Evolutionary conservation across 1,139 yeast genomes (phyloP).

Genomic region (Groenewaldozyma auringiensis): DNA sequence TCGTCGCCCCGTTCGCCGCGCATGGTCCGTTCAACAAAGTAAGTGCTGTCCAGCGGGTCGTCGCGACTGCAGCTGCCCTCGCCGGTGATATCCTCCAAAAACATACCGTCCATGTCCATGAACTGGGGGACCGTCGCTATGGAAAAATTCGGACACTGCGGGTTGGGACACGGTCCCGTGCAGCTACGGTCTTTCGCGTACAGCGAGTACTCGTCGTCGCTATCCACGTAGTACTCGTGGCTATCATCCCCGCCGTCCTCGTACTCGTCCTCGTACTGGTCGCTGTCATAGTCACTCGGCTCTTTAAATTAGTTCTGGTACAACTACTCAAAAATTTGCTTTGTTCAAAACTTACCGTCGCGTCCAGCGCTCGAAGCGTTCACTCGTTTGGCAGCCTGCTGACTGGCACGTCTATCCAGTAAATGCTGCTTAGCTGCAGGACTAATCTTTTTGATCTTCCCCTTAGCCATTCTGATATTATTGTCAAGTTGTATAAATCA

Average conservation of each 20-base stretch:
- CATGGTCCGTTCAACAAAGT: no score
- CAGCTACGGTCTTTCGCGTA: not conserved
- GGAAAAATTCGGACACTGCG: not conserved
- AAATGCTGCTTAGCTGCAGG: not conserved
- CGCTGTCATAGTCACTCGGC: not conserved
- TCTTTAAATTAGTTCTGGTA: no score
- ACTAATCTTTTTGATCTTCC: not conserved
- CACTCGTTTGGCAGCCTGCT: not conserved
- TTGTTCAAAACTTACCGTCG: no score
- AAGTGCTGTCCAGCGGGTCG: no score
- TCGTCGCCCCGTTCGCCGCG: not conserved
- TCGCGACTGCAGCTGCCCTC: no score
- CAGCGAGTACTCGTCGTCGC: not conserved
- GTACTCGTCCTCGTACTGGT: not conserved
- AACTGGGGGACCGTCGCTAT: not conserved
- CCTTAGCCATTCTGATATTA: not conserved
- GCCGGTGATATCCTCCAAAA: no score
- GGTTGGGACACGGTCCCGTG: not conserved
- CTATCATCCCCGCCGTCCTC: constrained; percentile 1
- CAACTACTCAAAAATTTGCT: no score
- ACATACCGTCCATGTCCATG: no score
- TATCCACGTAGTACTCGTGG: not conserved
- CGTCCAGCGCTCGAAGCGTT: no score
- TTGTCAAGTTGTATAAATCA: no score
- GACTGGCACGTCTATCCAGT: not conserved